These are phyloP conservation scores for Irpex sp. DNA, from an alignment of 1,284 basidiomycete genomes.

Conservation along the genomic window DNA sequence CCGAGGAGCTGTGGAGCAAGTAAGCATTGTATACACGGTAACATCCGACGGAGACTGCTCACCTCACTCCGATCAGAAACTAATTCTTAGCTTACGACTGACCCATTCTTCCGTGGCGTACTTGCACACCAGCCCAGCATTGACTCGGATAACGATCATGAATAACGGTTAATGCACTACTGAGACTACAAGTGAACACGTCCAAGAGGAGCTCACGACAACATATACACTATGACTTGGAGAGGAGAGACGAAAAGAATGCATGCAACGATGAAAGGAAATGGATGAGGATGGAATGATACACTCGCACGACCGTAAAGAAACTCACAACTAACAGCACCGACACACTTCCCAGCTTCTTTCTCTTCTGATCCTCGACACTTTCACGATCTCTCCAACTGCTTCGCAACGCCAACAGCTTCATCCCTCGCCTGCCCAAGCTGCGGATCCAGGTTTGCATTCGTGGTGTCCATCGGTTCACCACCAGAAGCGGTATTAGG, in stretches of 20 bases:
- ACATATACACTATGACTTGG: not conserved
- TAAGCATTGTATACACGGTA: too few relatives aligned
- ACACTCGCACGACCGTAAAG: not conserved
- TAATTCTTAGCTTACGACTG: too few relatives aligned
- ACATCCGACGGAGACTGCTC: too few relatives aligned
- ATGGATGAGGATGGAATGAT: not conserved
- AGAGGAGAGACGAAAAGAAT: not conserved
- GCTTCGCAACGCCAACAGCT: constrained; percentile 31
- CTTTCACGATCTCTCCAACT: constrained; percentile 18
- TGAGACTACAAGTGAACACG: not conserved
- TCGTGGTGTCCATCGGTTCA: constrained; percentile 5
- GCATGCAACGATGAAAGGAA: not conserved
- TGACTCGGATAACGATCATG: not conserved
- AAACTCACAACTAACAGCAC: not conserved
- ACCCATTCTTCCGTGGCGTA: too few relatives aligned
- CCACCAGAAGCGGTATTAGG: constrained; percentile 12
- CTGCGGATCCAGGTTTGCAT: constrained; percentile 27
- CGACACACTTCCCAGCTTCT: too few relatives aligned
- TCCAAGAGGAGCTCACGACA: not conserved
- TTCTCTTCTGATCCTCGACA: not conserved
- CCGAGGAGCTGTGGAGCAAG: too few relatives aligned
- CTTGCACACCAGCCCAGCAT: too few relatives aligned
- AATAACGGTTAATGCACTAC: not conserved
- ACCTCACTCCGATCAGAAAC: too few relatives aligned
- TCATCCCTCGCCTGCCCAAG: constrained; percentile 34